Percentiles rank a stretch among this genome's conserved stretches.
These are phyloP conservation scores for Dacryopinax primogenitus DNA, from an alignment of 768 basidiomycete genomes.

Conservation along the genomic window DNA sequence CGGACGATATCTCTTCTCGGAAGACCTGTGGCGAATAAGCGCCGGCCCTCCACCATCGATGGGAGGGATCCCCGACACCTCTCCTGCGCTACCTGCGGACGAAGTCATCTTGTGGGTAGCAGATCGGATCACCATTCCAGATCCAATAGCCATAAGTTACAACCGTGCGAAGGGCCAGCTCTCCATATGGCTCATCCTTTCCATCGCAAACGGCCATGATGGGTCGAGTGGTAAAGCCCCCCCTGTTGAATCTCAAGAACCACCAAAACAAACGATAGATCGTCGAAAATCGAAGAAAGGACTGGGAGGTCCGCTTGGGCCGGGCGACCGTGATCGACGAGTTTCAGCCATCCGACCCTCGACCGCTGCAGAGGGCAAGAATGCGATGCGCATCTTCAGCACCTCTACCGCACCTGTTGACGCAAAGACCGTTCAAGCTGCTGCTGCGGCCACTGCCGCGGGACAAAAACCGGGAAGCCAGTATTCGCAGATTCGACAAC, in stretches of 20 bases:
- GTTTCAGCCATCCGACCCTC: background rate
- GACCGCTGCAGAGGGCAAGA: background rate
- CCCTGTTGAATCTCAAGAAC: background rate
- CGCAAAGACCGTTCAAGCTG: background rate
- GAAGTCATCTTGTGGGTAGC: background rate
- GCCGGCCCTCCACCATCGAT: background rate
- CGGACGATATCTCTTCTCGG: background rate
- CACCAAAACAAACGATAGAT: background rate
- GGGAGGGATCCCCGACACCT: background rate
- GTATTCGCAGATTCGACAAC: background rate
- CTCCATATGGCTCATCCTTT: background rate
- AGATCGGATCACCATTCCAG: background rate
- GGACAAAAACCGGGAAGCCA: background rate
- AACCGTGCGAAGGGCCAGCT: background rate
- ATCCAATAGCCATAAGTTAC: background rate
- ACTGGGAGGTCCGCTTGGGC: background rate
- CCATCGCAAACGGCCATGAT: background rate
- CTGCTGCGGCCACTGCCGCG: background rate
- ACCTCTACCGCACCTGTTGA: background rate
- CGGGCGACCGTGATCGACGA: background rate
- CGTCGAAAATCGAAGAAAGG: conserved; percentile 7
- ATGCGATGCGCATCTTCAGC: conserved; percentile 3
- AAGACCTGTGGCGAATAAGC: background rate
- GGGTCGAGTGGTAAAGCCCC: background rate
- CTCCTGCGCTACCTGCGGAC: background rate